These are phyloP conservation scores for Alternaria burnsii DNA, from an alignment of 2,329 filamentous ascomycete species.

Conservation along the genomic window DNA sequence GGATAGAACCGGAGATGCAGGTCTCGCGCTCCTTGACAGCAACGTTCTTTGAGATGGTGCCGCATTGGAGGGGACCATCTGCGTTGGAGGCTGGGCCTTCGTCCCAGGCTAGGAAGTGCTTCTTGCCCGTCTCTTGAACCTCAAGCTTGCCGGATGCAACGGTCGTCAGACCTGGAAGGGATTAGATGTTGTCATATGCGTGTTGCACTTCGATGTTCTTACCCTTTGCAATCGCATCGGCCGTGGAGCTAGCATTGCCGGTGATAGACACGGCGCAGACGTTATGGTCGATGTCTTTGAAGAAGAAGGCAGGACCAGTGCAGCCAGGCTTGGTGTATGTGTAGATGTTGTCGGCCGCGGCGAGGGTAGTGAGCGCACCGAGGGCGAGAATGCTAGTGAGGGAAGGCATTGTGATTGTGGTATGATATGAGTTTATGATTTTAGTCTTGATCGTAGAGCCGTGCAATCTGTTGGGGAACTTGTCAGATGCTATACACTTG, in stretches of 20 bases:
- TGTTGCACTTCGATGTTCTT: background rate
- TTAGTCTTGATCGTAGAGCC: background rate
- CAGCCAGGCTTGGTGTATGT: conserved; percentile 6
- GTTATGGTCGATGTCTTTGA: conserved; percentile 12
- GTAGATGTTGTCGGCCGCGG: conserved; percentile 9
- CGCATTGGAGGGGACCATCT: conserved; percentile 4
- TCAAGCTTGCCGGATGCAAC: conserved; percentile 4
- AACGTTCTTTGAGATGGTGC: background rate
- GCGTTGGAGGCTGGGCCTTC: background rate
- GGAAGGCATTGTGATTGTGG: background rate
- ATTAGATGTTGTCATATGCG: background rate
- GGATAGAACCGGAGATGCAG: background rate
- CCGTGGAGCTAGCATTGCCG: background rate
- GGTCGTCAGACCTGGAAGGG: background rate
- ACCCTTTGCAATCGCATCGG: background rate
- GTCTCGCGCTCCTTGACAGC: background rate
- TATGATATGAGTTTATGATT: background rate
- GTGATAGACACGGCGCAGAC: conserved; percentile 7
- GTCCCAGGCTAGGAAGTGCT: conserved; percentile 3
- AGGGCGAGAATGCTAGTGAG: background rate
- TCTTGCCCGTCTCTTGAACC: background rate
- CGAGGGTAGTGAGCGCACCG: background rate
- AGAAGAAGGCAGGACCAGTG: background rate
- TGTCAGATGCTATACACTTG: background rate
- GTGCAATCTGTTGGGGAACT: background rate